phyloP scores from a whole-genome alignment of 192 early-diverging fungal species.

The Entomortierella beljakovae region DNA sequence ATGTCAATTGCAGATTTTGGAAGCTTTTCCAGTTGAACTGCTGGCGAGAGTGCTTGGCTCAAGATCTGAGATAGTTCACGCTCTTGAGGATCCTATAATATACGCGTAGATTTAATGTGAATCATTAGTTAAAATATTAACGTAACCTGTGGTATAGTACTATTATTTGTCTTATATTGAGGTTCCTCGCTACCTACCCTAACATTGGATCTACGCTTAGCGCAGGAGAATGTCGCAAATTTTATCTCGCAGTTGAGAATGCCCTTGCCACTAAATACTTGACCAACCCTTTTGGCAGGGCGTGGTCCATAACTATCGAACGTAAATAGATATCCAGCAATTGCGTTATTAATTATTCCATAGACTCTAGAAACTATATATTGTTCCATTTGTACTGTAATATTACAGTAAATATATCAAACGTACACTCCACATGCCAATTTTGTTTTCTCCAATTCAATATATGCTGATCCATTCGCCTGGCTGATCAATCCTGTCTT shows the following conservation, averaged over 20 bases:
- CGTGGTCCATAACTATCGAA: slow-evolving; percentile 80
- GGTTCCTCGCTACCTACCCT: slow-evolving; percentile 12
- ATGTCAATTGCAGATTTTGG: slow-evolving; percentile 84
- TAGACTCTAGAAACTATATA: no score
- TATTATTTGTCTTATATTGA: background rate
- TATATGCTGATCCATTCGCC: slow-evolving; percentile 82
- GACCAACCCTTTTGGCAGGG: slow-evolving; percentile 60
- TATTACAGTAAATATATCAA: background rate
- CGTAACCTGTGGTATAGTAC: no score
- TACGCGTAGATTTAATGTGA: background rate
- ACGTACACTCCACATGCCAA: slow-evolving; percentile 81
- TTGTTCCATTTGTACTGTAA: no score
- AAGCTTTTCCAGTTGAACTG: slow-evolving; percentile 74
- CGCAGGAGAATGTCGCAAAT: slow-evolving; percentile 78
- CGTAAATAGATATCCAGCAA: no score
- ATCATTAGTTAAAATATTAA: no score
- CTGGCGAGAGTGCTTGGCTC: slow-evolving; percentile 74
- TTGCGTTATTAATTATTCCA: no score
- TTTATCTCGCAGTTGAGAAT: slow-evolving; percentile 80
- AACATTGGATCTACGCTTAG: slow-evolving; percentile 64
- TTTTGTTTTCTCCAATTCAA: slow-evolving; percentile 79
- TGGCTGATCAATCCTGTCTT: slow-evolving; percentile 78
- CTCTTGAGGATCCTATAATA: slow-evolving; percentile 69
- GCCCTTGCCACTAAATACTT: slow-evolving; percentile 65
- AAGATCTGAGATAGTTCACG: slow-evolving; percentile 72